A percentile compares a stretch with the other conserved stretches of the same genome.
These are phyloP conservation scores for Cenchrus fungigraminus DNA, from an alignment of 176 grass and related monocot species.

Conservation along the genomic window DNA sequence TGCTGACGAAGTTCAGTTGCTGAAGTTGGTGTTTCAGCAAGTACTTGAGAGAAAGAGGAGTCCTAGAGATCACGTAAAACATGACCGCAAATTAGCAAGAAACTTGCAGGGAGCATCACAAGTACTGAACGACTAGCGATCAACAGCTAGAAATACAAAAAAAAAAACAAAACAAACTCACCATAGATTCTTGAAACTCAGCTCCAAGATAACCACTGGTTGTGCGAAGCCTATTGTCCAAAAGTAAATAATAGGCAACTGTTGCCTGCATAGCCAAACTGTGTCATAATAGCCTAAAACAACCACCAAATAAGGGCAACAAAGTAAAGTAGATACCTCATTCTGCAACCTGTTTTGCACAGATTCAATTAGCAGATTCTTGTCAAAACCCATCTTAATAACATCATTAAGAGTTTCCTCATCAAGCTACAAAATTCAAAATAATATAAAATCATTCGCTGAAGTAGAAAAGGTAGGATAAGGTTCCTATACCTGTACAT, in stretches of 20 bases:
- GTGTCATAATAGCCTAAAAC: constrained; percentile 33
- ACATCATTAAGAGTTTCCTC: constrained; percentile 83
- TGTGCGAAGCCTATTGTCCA: constrained; percentile 82
- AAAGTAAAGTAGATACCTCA: constrained; percentile 59
- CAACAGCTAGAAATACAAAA: not conserved
- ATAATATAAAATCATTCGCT: constrained; percentile 14
- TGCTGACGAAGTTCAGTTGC: constrained; percentile 48
- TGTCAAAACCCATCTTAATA: constrained; percentile 88
- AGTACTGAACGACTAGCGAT: constrained; percentile 11
- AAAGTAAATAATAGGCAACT: constrained; percentile 95
- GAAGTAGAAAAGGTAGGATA: constrained; percentile 7
- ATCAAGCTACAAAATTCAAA: constrained; percentile 69
- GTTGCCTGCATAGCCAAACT: constrained; percentile 62
- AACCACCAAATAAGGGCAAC: not conserved
- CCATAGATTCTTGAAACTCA: constrained; percentile 87
- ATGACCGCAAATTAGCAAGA: constrained; percentile 29
- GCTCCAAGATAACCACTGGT: constrained; percentile 83
- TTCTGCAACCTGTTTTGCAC: constrained; percentile 85
- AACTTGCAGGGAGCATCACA: constrained; percentile 6
- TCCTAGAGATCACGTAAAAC: constrained; percentile 54
- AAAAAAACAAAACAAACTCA: constrained; percentile 40
- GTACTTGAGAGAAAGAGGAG: constrained; percentile 50
- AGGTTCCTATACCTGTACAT: not conserved
- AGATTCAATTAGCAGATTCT: constrained; percentile 73
- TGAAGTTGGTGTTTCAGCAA: constrained; percentile 60